Base-by-base conservation (phyloP, 1,284 basidiomycete species). In the Apiotrichum sp. region DNA sequence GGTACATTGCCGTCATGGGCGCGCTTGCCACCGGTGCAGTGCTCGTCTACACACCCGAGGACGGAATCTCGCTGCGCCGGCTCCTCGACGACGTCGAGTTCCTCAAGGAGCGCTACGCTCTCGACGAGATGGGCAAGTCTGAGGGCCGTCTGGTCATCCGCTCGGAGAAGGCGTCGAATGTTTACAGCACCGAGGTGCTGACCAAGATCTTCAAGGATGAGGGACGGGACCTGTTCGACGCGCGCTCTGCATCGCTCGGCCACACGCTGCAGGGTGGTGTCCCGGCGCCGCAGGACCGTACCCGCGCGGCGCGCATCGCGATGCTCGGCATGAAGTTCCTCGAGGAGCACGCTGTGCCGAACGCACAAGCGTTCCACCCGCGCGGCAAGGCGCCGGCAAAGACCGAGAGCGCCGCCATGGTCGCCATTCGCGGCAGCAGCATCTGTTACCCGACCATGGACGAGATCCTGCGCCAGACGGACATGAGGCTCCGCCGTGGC, bases 231-330 rank as follows among this genome's bases (percentile, higher is more conserved):
- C 80, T 96, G n/a, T 98, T 98, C 70, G 96, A 98, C 78, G 86
- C 95, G 16, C 87, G 96, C 48, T 88, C 85, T 10, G 96, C 95
- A 14, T 87, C 89, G 3, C 84, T 99, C 22, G 95, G 96, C 9
- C 96, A 98, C 78, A 97, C 93, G 2, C 80, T 98, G 8, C 95
- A 99, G 73, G 95, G 95, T 16, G 92, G 92, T 5, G 86, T 90
- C 4, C 95, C 95, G 3, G 95, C 93, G 0, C 95, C 95, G 0
- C 81, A 90, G 63, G 96, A 98, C 78, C 88, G 95, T 57, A 86
- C 88, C 0, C 87, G 92, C 16, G 95, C 92, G 1, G 88, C 89
- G 1, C 86, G 93, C 46, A 82, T 98, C 42, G 86, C 93, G 7
- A 80, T 96, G 60, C 87, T 89, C 66, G 95, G 90, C 79, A 93